Base-by-base conservation (phyloP, 805 yeast species). In the Candida oleophila region DNA sequence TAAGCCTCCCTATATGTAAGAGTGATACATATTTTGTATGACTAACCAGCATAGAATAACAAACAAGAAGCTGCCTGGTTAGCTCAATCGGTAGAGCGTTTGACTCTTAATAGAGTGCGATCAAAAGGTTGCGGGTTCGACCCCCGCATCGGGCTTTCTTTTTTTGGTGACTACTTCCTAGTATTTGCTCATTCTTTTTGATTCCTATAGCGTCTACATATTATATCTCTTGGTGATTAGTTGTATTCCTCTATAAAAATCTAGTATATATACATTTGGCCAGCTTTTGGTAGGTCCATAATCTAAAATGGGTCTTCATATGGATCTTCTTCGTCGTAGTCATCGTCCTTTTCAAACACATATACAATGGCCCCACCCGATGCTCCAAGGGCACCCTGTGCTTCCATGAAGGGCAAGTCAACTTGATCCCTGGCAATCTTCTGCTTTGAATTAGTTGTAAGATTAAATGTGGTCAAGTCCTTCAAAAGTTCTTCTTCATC, bases 281-380 rank as follows among this genome's bases (percentile, higher is more conserved):
- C 11, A 11, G 9, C 30, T 25, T n/a, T n/a, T n/a, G n/a, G n/a
- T n/a, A n/a, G n/a, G n/a, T 25, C 30, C 11, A 25, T 36, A 7
- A n/a, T 22, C 64, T 65, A 90, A 59, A 89, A 90, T 4, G 98
- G 98, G 60, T 92, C 98, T 62, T 92, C 99, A 59, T 84, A 92
- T 0, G 98, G 97, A 65, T 92, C 99, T 56, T 94, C 98, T 63
- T 92, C 99, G 60, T 92, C 99, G 60, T 91, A 92, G 64, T 92
- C 99, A 62, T 92, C 99, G 64, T 92, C 98, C 60, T 91, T 89
- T 58, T 94, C 98, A 61, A 83, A 94, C 60, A 94, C 94, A 60
- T 92, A 92, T 3, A 92, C 96, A 54, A 94, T 91, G 1, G 99
- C 97, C 16, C 98, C 97, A 45, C 96, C 96, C 16, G 61, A 54